These are phyloP conservation scores for Bipolaris bicolor DNA, from an alignment of 2,329 filamentous ascomycete genomes.

Conservation along the genomic window DNA sequence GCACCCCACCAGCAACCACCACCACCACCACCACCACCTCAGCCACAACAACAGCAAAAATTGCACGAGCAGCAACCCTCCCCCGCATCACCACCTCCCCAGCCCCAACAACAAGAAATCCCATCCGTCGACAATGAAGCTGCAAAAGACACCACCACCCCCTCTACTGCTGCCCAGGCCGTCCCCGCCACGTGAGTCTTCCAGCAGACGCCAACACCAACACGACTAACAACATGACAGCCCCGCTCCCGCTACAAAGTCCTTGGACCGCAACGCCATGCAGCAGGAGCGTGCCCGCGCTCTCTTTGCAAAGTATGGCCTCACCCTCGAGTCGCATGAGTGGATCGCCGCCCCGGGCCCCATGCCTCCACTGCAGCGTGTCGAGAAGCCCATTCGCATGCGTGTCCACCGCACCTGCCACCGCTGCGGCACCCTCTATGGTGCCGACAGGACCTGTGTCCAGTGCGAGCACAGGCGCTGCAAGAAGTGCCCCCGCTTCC, in stretches of 20 bases:
- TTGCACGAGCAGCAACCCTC: background rate
- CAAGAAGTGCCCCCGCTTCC: slow-evolving; percentile 78
- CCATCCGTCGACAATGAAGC: slow-evolving; percentile 5
- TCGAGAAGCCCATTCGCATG: slow-evolving; percentile 79
- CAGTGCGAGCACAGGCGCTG: slow-evolving; percentile 82
- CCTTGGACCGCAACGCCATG: slow-evolving; percentile 42
- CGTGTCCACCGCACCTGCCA: slow-evolving; percentile 82
- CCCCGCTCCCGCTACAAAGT: slow-evolving; percentile 17
- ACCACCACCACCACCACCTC: background rate
- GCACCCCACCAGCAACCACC: background rate
- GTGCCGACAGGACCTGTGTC: slow-evolving; percentile 72
- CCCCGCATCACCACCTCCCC: background rate
- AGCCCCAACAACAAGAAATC: background rate
- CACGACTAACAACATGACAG: slow-evolving; percentile 9
- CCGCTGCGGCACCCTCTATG: slow-evolving; percentile 76
- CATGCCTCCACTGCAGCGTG: slow-evolving; percentile 55
- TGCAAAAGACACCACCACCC: slow-evolving; percentile 8
- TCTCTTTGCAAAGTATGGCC: slow-evolving; percentile 53
- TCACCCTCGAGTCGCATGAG: slow-evolving; percentile 50
- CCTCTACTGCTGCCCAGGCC: slow-evolving; percentile 12
- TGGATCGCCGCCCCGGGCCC: slow-evolving; percentile 39
- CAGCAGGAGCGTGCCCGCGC: slow-evolving; percentile 49
- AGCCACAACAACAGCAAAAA: slow-evolving; percentile 1
- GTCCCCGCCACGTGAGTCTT: slow-evolving; percentile 11
- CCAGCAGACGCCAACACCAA: background rate